Percentiles rank a stretch among this genome's conserved stretches.
These are phyloP conservation scores for Beauveria australis DNA, from an alignment of 2,329 filamentous ascomycete species.

Conservation along the genomic window DNA sequence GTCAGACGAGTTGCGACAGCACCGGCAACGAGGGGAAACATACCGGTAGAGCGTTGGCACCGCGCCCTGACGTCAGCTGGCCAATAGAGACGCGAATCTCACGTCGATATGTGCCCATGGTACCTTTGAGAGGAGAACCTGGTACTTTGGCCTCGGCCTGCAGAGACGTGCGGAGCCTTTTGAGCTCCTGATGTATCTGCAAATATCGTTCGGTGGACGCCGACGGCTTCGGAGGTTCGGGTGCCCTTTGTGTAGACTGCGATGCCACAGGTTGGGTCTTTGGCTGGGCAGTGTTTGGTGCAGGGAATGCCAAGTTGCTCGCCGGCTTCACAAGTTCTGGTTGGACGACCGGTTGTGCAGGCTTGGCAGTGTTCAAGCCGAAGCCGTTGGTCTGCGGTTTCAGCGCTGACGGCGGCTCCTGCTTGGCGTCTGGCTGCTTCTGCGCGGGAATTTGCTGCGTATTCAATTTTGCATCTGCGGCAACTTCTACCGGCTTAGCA, in stretches of 20 bases:
- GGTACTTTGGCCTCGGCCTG: constrained; percentile 45
- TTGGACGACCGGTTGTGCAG: constrained; percentile 14
- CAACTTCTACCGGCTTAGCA: constrained; percentile 12
- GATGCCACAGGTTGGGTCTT: constrained; percentile 9
- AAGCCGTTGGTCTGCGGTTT: constrained; percentile 16
- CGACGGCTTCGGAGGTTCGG: background rate
- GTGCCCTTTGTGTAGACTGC: background rate
- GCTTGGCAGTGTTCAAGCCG: constrained; percentile 18
- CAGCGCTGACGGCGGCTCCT: constrained; percentile 2
- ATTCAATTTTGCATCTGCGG: background rate
- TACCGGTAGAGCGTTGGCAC: constrained; percentile 43
- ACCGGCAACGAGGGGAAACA: constrained; percentile 14
- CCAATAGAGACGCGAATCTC: constrained; percentile 65
- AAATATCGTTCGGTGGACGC: constrained; percentile 35
- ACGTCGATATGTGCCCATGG: constrained; percentile 63
- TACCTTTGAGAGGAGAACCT: constrained; percentile 47
- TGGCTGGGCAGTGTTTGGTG: constrained; percentile 6
- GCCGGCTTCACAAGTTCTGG: constrained; percentile 1
- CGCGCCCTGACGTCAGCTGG: constrained; percentile 60
- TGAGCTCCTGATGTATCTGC: constrained; percentile 61
- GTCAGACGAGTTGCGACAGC: constrained; percentile 13
- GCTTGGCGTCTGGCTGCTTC: background rate
- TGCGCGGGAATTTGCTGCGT: background rate
- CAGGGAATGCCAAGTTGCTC: background rate
- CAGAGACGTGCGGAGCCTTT: constrained; percentile 54